Base-by-base conservation (phyloP, 495 filamentous ascomycete genomes). In the Tuber calosporum region DNA sequence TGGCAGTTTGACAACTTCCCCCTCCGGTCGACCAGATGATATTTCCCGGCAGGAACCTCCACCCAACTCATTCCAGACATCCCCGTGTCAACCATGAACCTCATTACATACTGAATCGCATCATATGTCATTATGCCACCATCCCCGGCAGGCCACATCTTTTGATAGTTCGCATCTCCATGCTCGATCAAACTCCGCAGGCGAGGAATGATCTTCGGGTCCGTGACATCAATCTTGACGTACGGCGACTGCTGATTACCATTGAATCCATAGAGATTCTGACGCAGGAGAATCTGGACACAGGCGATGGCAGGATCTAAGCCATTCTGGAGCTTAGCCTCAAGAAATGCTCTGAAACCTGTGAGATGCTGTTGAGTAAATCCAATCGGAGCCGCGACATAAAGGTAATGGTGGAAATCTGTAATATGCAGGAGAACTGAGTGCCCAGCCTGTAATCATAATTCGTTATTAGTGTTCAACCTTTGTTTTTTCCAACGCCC, bases 21-120 rank as follows among this genome's bases (percentile, higher is more conserved):
- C 68, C 83, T 74, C 4, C 84, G 74, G 0, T 85, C 73, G 34
- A 96, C 82, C 72, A 97, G 84, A 40, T 84, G 83, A 83, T 96
- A 99, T 77, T 89, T 88, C 36, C 85, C 85, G 0, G 90, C 87
- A 66, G 91, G 89, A 13, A 90, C 93, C 83, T 97, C 92, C 1
- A 98, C 93, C 95, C 95, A 99, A 4, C 93, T 93, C 95, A 99
- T 99, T 58, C 95, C 95, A 30, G 90, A 85, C 48, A 99, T 90
- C 87, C 92, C 90, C 69, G 90, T 92, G 81, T 99, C 95, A 69
- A 99, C 94, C 95, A 99, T 98, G 82, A 98, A 98, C 74, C 95
- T 87, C 77, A 98, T 82, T 6, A 99, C 87, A 79, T 97, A 99
- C 85, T 95, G 93, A 77, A 99, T 93, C 73, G 87, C 96, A 83